phyloP scores from a whole-genome alignment of 805 yeast genomes.

The Barnettozyma californica region DNA sequence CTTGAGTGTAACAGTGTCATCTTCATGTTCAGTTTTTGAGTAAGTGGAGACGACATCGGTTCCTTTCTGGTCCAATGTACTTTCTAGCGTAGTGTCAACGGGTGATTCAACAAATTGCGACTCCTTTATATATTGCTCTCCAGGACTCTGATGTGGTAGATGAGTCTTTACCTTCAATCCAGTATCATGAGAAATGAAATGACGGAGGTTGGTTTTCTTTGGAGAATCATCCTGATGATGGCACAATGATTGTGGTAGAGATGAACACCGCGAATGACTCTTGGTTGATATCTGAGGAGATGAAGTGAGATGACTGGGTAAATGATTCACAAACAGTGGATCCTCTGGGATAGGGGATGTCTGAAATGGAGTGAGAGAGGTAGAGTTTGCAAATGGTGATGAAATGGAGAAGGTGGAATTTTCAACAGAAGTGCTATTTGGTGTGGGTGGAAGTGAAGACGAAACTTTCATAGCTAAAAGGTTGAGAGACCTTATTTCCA shows the following conservation, averaged over 20 bases:
- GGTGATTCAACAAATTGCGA: constrained; percentile 15
- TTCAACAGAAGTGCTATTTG: constrained; percentile 13
- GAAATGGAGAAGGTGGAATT: constrained; percentile 6
- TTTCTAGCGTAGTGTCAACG: constrained; percentile 8
- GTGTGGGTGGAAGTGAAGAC: constrained; percentile 10
- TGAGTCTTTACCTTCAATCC: constrained; percentile 15
- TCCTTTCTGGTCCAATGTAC: not conserved
- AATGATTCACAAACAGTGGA: not conserved
- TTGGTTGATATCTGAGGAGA: not conserved
- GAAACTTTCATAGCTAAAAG: constrained; percentile 6
- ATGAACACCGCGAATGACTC: constrained; percentile 6
- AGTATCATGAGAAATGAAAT: constrained; percentile 24
- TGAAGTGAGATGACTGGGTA: not conserved
- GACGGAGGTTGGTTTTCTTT: constrained; percentile 17
- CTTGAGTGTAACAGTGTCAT: constrained; percentile 5
- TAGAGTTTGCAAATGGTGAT: not conserved
- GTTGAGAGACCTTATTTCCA: constrained; percentile 7
- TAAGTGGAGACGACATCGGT: not conserved
- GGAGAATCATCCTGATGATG: not conserved
- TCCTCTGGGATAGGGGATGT: not conserved
- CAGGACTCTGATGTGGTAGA: not conserved
- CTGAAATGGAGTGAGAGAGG: not conserved
- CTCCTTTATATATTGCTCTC: constrained; percentile 10
- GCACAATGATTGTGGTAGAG: constrained; percentile 7
- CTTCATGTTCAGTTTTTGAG: not conserved